phyloP scores from a whole-genome alignment of 2,329 filamentous ascomycete genomes.

The Albifimbria verrucaria region DNA sequence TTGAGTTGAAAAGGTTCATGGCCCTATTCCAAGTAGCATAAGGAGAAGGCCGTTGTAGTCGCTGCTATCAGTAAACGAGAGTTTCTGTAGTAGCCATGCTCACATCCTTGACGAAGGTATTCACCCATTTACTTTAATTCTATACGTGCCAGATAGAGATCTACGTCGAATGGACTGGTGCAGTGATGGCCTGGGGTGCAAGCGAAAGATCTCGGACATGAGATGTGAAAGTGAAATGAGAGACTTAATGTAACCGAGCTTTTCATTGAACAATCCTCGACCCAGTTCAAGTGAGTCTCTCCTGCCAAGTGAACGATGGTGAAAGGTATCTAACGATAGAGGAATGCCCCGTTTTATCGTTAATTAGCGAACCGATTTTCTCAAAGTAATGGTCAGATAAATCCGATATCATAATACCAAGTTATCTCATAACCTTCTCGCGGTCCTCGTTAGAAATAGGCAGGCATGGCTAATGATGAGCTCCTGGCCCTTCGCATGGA shows the following conservation, averaged over 20 bases:
- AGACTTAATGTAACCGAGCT: constrained; percentile 19
- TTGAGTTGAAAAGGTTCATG: too few relatives aligned
- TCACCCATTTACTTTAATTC: too few relatives aligned
- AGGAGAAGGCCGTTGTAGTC: too few relatives aligned
- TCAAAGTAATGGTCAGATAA: constrained; percentile 14
- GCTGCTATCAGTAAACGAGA: too few relatives aligned
- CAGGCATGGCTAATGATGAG: constrained; percentile 9
- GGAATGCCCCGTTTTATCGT: constrained; percentile 10
- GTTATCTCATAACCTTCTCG: constrained; percentile 16
- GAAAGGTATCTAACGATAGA: constrained; percentile 17
- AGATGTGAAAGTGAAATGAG: constrained; percentile 16
- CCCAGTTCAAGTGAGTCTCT: constrained; percentile 18
- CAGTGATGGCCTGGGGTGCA: constrained; percentile 21
- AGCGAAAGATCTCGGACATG: constrained; percentile 22
- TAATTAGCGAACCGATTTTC: constrained; percentile 19
- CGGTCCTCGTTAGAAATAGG: constrained; percentile 11
- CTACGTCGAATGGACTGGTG: too few relatives aligned
- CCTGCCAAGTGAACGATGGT: constrained; percentile 17
- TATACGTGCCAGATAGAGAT: too few relatives aligned
- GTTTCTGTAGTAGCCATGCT: too few relatives aligned
- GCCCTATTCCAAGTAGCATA: too few relatives aligned
- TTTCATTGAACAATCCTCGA: constrained; percentile 22
- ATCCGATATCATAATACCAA: constrained; percentile 12
- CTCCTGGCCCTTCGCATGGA: constrained; percentile 2
- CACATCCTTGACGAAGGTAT: too few relatives aligned